Evolutionary conservation across 148 eudicot species (phyloP).

Genomic region (Simmondsia chinensis): DNA sequence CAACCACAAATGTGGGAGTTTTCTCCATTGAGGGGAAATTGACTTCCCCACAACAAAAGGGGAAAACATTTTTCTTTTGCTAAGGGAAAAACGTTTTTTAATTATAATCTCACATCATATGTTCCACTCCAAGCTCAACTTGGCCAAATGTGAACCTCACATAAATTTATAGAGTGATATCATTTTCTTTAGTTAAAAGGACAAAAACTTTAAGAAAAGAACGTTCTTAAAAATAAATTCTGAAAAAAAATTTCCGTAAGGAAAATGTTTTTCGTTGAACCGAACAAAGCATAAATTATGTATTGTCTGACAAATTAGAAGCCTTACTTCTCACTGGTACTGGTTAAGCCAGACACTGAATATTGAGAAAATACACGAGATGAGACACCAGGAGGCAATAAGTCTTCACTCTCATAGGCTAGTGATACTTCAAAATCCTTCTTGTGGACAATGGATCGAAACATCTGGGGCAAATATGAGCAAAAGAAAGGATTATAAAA

Average conservation of each 20-base stretch:
- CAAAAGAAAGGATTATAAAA: constrained; percentile 4
- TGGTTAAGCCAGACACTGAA: constrained; percentile 68
- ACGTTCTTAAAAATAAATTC: background rate
- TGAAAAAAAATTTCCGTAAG: constrained; percentile 1
- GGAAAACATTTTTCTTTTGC: too few species aligned
- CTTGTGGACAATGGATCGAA: constrained; percentile 58
- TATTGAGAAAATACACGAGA: constrained; percentile 66
- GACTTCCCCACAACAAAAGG: too few species aligned
- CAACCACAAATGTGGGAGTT: too few species aligned
- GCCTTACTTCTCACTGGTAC: constrained; percentile 74
- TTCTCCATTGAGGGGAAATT: too few species aligned
- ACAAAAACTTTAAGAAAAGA: too few species aligned
- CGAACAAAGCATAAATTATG: background rate
- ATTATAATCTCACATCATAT: too few species aligned
- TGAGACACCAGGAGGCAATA: constrained; percentile 69
- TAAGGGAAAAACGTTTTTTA: too few species aligned
- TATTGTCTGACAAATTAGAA: constrained; percentile 8
- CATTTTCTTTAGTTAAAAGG: too few species aligned
- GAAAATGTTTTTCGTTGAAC: too few species aligned
- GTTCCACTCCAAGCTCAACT: too few species aligned
- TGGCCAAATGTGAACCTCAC: too few species aligned
- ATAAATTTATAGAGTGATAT: too few species aligned
- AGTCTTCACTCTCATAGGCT: constrained; percentile 58
- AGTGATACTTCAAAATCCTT: constrained; percentile 89
- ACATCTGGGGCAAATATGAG: constrained; percentile 46